phyloP scores from a whole-genome alignment of 106 monocot genomes.

The Dendrobium chrysotoxum region DNA sequence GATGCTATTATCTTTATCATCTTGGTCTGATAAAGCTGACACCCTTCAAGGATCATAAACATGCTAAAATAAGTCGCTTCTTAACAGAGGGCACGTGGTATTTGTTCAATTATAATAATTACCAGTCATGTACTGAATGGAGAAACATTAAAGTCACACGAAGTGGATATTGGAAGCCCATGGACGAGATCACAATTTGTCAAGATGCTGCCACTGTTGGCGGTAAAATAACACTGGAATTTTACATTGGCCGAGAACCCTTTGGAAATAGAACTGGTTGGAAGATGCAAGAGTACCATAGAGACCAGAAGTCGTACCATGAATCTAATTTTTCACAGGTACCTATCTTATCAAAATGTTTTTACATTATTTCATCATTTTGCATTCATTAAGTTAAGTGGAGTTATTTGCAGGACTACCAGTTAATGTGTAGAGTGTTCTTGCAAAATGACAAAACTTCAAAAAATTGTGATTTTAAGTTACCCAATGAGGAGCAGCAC shows the following conservation, averaged over 20 bases:
- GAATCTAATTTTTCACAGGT: slow-evolving; percentile 17
- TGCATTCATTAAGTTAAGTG: neutral
- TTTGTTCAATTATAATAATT: slow-evolving; percentile 19
- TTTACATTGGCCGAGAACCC: slow-evolving; percentile 22
- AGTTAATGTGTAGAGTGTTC: slow-evolving; percentile 26
- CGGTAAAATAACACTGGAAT: slow-evolving; percentile 23
- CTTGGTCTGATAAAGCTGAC: too few relatives aligned
- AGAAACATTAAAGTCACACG: neutral
- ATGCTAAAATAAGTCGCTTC: neutral
- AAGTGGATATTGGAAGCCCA: slow-evolving; percentile 40
- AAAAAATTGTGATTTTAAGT: slow-evolving; percentile 2
- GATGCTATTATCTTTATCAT: neutral
- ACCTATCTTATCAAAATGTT: neutral
- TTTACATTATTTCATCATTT: neutral
- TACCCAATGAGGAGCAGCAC: neutral
- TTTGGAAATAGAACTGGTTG: slow-evolving; percentile 28
- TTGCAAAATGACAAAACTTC: slow-evolving; percentile 4
- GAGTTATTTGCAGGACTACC: slow-evolving; percentile 2
- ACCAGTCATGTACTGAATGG: slow-evolving; percentile 7
- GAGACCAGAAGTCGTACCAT: slow-evolving; percentile 3
- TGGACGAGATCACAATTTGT: slow-evolving; percentile 9
- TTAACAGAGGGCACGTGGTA: slow-evolving; percentile 40
- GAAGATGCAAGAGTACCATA: slow-evolving; percentile 37
- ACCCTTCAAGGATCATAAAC: too few relatives aligned
- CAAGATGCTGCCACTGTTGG: slow-evolving; percentile 14